Base-by-base conservation (phyloP, 2,329 filamentous ascomycete species). In the Corinectria fuckeliana region DNA sequence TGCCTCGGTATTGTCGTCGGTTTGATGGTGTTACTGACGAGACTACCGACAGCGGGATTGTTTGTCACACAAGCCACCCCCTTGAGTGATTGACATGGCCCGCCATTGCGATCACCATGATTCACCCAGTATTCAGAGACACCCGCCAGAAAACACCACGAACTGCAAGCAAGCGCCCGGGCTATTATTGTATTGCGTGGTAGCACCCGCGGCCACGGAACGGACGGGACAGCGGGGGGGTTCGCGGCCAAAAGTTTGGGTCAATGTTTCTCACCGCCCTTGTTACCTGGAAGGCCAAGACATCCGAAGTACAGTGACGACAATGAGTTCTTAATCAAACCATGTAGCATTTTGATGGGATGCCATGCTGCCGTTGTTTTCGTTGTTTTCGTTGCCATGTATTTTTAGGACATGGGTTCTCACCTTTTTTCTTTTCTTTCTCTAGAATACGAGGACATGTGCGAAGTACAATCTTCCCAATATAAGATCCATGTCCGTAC, bases 21-120 rank as follows among this genome's bases (percentile, higher is more conserved):
- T n/a, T n/a, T n/a, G n/a, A n/a, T n/a, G n/a, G n/a, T n/a, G n/a
- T n/a, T n/a, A n/a, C n/a, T n/a, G n/a, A n/a, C n/a, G n/a, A n/a
- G n/a, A n/a, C n/a, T n/a, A n/a, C n/a, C n/a, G 20, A 23, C 38
- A 10, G 16, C 38, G 16, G 13, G 6, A 16, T 44, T 28, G 41
- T 28, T 25, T 28, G 41, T 44, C 4, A 9, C 41, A 44, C 41
- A 18, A 18, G 13, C 32, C 36, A 23, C 38, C 34, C 52, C 52
- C 44, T 21, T 28, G 42, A 44, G 42, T 44, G 56, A 53, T 58
- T 49, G 45, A 53, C 56, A 53, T 53, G 48, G 56, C 38, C n/a
- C 20, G 34, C 34, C 56, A 58, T 53, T 47, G 45, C 23, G 56
- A 58, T 58, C 49, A 49, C 41, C 49, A 48, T 30, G n/a, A n/a